These are phyloP conservation scores for Aurinia saxatilis DNA, from an alignment of 345 rosid species.

Conservation along the genomic window DNA sequence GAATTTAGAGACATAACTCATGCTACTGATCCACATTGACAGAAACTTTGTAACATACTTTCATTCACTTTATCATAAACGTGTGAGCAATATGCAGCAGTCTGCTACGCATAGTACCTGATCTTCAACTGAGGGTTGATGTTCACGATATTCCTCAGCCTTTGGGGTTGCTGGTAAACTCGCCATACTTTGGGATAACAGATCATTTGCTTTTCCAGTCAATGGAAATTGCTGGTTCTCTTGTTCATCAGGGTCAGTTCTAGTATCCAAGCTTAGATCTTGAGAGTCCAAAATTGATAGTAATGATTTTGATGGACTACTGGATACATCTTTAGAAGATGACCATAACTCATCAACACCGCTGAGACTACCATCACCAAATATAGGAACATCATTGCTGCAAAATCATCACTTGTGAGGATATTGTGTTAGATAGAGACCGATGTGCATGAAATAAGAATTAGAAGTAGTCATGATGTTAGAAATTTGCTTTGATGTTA, in stretches of 20 bases:
- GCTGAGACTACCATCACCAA: constrained; percentile 64
- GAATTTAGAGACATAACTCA: neutral
- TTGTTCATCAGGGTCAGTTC: constrained; percentile 45
- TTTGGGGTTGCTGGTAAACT: constrained; percentile 20
- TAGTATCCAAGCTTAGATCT: constrained; percentile 36
- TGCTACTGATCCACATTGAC: neutral
- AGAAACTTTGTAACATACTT: constrained; percentile 7
- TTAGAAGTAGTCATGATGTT: neutral
- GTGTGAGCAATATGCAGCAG: neutral
- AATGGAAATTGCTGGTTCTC: constrained; percentile 38
- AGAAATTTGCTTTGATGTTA: neutral
- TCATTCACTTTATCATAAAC: constrained; percentile 7
- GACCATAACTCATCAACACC: constrained; percentile 72
- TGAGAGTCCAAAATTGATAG: constrained; percentile 40
- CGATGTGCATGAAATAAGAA: constrained; percentile 7
- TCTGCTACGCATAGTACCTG: constrained; percentile 47
- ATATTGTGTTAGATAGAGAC: constrained; percentile 59
- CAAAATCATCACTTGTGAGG: constrained; percentile 93
- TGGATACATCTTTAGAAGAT: constrained; percentile 52
- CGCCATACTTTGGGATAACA: constrained; percentile 36
- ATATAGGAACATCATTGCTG: constrained; percentile 88
- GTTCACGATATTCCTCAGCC: constrained; percentile 31
- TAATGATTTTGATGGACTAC: constrained; percentile 45
- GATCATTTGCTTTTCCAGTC: constrained; percentile 37
- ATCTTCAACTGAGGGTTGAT: constrained; percentile 26